Evolutionary conservation across 768 basidiomycete genomes (phyloP).

Genomic region (Crepidotus variabilis): DNA sequence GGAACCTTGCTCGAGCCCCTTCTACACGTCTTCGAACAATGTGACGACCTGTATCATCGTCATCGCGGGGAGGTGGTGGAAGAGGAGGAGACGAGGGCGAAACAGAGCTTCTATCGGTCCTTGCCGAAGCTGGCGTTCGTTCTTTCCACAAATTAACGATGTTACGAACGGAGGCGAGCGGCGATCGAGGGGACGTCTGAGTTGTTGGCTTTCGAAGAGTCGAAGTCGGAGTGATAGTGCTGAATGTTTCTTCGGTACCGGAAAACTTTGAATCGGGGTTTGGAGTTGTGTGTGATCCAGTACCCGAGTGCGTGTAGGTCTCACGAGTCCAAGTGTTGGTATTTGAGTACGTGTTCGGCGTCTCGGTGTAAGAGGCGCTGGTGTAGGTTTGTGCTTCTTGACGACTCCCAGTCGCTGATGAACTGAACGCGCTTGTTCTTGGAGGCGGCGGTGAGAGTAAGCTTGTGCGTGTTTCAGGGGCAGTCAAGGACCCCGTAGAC

Average conservation of each 20-base stretch:
- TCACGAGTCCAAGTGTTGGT: conserved; percentile 26
- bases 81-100: conserved; percentile 36
- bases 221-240: conserved; percentile 44
- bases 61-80: conserved; percentile 24
- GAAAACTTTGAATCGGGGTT: conserved; percentile 26
- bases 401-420: conserved; percentile 22
- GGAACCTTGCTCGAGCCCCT: conserved; percentile 30
- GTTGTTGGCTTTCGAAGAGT: conserved; percentile 49
- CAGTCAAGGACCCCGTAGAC: conserved; percentile 33
- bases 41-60: conserved; percentile 44
- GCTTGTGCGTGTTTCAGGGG: conserved; percentile 30
- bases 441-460: conserved; percentile 47
- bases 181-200: conserved; percentile 65
- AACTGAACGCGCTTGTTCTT: conserved; percentile 26
- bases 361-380: conserved; percentile 26
- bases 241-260: conserved; percentile 31
- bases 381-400: conserved; percentile 26
- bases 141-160: conserved; percentile 82
- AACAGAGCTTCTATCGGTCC: conserved; percentile 29
- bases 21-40: conserved; percentile 44
- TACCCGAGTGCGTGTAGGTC: conserved; percentile 29
- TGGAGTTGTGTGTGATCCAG: conserved; percentile 28
- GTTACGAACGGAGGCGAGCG: conserved; percentile 71
- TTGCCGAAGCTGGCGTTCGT: conserved; percentile 52
- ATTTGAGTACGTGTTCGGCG: conserved; percentile 39